phyloP scores from a whole-genome alignment of 2,329 filamentous ascomycete species.

The Harringtonia lauricola region DNA sequence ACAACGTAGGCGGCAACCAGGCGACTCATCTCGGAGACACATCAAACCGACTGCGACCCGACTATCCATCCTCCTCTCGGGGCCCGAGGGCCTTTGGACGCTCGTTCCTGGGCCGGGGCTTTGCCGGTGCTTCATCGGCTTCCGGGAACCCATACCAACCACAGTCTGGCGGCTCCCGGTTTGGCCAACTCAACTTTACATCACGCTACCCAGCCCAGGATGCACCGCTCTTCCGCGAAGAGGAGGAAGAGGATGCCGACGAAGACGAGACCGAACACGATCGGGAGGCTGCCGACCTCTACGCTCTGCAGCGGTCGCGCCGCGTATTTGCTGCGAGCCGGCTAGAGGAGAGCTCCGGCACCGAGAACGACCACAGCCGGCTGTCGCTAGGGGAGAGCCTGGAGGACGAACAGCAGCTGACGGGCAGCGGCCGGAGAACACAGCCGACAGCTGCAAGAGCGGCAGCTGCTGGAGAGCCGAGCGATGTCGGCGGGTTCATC shows the following conservation, averaged over 20 bases:
- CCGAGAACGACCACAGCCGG: slow-evolving; percentile 59
- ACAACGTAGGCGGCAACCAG: slow-evolving; percentile 21
- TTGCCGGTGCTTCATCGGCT: slow-evolving; percentile 23
- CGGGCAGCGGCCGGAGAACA: slow-evolving; percentile 20
- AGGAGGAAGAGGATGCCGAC: slow-evolving; percentile 78
- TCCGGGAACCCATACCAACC: slow-evolving; percentile 69
- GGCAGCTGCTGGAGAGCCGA: neutral
- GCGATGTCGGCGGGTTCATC: neutral
- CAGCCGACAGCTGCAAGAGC: slow-evolving; percentile 8
- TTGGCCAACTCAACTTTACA: slow-evolving; percentile 63
- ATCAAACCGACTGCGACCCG: slow-evolving; percentile 21
- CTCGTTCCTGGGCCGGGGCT: slow-evolving; percentile 25
- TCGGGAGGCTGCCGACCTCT: slow-evolving; percentile 85
- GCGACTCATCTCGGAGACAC: slow-evolving; percentile 9
- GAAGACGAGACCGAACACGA: slow-evolving; percentile 89
- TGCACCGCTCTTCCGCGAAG: slow-evolving; percentile 75
- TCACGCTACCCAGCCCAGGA: slow-evolving; percentile 65
- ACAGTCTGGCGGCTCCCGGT: slow-evolving; percentile 54
- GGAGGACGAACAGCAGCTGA: slow-evolving; percentile 21
- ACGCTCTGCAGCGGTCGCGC: slow-evolving; percentile 80
- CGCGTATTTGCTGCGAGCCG: slow-evolving; percentile 78
- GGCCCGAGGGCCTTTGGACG: slow-evolving; percentile 23
- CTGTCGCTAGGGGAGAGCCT: slow-evolving; percentile 40
- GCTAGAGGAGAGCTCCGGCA: slow-evolving; percentile 75
- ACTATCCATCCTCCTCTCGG: slow-evolving; percentile 22